Evolutionary conservation across 2,329 filamentous ascomycete species (phyloP).

Genomic region (Sporothrix humicola): DNA sequence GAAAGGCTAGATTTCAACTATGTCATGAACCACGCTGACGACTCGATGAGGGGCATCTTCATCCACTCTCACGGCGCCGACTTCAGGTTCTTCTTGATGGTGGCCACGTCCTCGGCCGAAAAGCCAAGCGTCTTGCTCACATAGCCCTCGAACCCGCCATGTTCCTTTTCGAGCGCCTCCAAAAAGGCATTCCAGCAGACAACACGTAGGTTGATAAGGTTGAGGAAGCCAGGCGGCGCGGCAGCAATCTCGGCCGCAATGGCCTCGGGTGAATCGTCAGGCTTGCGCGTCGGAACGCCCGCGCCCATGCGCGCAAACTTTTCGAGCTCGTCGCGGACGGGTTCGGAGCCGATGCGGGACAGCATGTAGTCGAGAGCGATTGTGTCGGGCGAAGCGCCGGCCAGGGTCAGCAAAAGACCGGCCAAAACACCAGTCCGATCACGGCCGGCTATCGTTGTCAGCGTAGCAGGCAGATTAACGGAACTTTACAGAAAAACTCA

Average conservation of each 20-base stretch:
- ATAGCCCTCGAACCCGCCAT: conserved; percentile 57
- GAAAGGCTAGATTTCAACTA: neutral
- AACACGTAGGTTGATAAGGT: conserved; percentile 53
- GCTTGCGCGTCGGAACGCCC: conserved; percentile 36
- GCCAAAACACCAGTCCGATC: conserved; percentile 60
- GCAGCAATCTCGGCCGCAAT: conserved; percentile 38
- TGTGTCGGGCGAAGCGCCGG: conserved; percentile 52
- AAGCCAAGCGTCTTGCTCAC: conserved; percentile 54
- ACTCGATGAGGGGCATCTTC: neutral
- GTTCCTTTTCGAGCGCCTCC: conserved; percentile 50
- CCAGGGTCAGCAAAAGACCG: conserved; percentile 57
- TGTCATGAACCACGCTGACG: neutral
- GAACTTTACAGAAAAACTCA: too few species aligned
- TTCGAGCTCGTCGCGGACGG: conserved; percentile 55
- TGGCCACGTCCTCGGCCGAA: conserved; percentile 52
- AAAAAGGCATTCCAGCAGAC: conserved; percentile 55
- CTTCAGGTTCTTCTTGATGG: conserved; percentile 54
- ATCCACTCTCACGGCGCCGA: neutral
- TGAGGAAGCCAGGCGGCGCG: conserved; percentile 56
- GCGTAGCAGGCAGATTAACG: neutral
- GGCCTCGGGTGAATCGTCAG: neutral
- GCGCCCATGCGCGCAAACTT: conserved; percentile 50
- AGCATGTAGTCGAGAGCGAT: conserved; percentile 59
- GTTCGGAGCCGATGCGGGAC: conserved; percentile 60
- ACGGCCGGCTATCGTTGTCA: conserved; percentile 53